phyloP scores from a whole-genome alignment of 768 basidiomycete species.

The Boletus vermiculosoides region DNA sequence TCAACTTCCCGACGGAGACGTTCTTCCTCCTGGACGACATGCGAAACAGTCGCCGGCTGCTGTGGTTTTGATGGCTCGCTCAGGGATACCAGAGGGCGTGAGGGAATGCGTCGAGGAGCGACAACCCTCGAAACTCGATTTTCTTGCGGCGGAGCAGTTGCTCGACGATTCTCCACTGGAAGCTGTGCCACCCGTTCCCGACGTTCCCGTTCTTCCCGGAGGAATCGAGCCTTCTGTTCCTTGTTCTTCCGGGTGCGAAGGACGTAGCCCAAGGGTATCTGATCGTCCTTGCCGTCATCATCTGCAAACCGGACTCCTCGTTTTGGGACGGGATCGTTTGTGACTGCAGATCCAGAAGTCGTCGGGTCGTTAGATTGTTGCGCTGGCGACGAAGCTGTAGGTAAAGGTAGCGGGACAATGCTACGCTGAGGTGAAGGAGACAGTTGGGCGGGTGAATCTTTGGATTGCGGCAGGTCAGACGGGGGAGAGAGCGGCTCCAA shows the following conservation, averaged over 20 bases:
- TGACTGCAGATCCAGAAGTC: slow-evolving; percentile 11
- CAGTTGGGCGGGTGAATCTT: not conserved
- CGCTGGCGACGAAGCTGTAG: not conserved
- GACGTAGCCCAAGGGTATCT: slow-evolving; percentile 66
- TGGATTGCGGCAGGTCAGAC: slow-evolving; percentile 1
- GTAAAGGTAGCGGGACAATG: not conserved
- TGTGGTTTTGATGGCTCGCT: slow-evolving; percentile 9
- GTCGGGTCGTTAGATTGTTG: not conserved
- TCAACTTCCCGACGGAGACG: slow-evolving; percentile 47
- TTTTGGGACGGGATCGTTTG: slow-evolving; percentile 22
- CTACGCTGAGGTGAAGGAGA: slow-evolving; percentile 2
- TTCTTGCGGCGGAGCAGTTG: slow-evolving; percentile 5
- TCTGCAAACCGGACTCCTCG: slow-evolving; percentile 67
- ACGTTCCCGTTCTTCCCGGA: slow-evolving; percentile 57
- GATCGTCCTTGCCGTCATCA: slow-evolving; percentile 61
- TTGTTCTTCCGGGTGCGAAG: slow-evolving; percentile 70
- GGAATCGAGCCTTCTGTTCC: slow-evolving; percentile 68
- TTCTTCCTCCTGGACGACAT: slow-evolving; percentile 40
- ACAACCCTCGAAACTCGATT: slow-evolving; percentile 16
- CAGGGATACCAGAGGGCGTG: slow-evolving; percentile 17
- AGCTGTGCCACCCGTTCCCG: slow-evolving; percentile 40
- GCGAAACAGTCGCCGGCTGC: slow-evolving; percentile 6
- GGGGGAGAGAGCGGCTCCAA: slow-evolving; percentile 4
- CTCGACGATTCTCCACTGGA: slow-evolving; percentile 34
- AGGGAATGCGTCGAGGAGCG: slow-evolving; percentile 14